Evolutionary conservation across 192 early-diverging fungal species (phyloP), one percentile per base, ranked within the genome.

Genomic region (Geosiphon pyriformis): DNA sequence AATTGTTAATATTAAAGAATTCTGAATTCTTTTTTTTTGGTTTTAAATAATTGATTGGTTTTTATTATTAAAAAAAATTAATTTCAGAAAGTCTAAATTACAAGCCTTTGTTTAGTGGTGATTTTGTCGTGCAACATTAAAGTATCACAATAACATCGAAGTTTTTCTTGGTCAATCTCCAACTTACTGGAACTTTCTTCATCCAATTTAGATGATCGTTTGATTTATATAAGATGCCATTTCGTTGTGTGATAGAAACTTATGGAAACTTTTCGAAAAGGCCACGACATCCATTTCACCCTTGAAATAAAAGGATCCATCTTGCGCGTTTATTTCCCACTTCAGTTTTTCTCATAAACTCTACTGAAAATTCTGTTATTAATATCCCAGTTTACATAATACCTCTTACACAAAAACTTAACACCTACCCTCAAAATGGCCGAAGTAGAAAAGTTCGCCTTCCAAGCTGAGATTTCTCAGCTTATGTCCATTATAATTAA

Each of bases 401-500:
- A 27, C 20, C 4, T 25, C 23, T 25, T 11, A n/a, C 22, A 65
- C 31, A 31, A 20, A 33, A 6, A 26, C 27, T 46, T 26, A 6
- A n/a, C 27, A 61, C 25, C 23, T 34, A 17, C 10, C 10, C 3
- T 12, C 3, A n/a, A 51, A 35, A 53, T 42, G 33, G 30, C 63
- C 4, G 64, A 66, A 42, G 64, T 55, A 31, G 64, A 66, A 66
- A 49, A 66, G 42, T 66, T 66, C 63, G 59, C 47, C 23, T 95
- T 98, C 85, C 90, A 96, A 86, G 95, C 95, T 90, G 96, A 99
- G 88, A 96, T 99, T 75, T 91, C 90, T 88, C 92, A 94, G 92
- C 82, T 99, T 83, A 99, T 99, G 97, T 92, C 89, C 72, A 89
- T 99, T 76, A 98, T 99, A 88, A 98, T 99, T 89, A 99, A 99